Conservation (phyloP, 2,329 filamentous ascomycete species). For the Colletotrichum eremochloae region DNA sequence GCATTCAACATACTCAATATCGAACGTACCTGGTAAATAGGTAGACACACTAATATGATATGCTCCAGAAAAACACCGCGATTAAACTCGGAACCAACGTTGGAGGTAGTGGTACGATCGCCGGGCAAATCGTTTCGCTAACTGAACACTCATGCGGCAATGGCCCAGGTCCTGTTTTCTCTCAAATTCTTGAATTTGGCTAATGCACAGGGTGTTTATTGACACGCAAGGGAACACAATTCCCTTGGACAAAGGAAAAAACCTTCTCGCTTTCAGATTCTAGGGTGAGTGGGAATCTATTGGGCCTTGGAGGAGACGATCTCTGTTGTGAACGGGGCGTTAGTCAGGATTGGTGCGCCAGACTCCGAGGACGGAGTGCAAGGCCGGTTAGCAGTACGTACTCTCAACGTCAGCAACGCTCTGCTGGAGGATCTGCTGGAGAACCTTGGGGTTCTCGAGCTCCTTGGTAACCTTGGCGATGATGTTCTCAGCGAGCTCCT, state of each 20-base stretch:
- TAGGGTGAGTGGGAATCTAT: slow-evolving; percentile 60
- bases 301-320: slow-evolving; percentile 74
- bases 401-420: slow-evolving; percentile 96
- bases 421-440: slow-evolving; percentile 98
- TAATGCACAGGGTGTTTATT: slow-evolving; percentile 74
- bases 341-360: slow-evolving; percentile 47
- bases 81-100: neutral
- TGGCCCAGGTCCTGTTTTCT: slow-evolving; percentile 24
- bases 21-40: neutral
- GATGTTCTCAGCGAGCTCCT: slow-evolving; percentile 90
- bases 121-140: slow-evolving; percentile 19
- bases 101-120: slow-evolving; percentile 9
- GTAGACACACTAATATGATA: neutral
- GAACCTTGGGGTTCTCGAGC: slow-evolving; percentile 95
- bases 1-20: slow-evolving; percentile 27
- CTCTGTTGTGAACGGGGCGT: slow-evolving; percentile 57
- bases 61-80: neutral
- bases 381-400: slow-evolving; percentile 55
- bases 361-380: slow-evolving; percentile 4
- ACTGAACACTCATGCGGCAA: slow-evolving; percentile 36
- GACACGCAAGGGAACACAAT: slow-evolving; percentile 58
- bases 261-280: slow-evolving; percentile 46
- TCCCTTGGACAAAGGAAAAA: slow-evolving; percentile 64
- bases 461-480: slow-evolving; percentile 99
- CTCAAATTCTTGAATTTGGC: slow-evolving; percentile 59